phyloP scores from a whole-genome alignment of 169 alveolate species.

The Sarcocystis neurona region DNA sequence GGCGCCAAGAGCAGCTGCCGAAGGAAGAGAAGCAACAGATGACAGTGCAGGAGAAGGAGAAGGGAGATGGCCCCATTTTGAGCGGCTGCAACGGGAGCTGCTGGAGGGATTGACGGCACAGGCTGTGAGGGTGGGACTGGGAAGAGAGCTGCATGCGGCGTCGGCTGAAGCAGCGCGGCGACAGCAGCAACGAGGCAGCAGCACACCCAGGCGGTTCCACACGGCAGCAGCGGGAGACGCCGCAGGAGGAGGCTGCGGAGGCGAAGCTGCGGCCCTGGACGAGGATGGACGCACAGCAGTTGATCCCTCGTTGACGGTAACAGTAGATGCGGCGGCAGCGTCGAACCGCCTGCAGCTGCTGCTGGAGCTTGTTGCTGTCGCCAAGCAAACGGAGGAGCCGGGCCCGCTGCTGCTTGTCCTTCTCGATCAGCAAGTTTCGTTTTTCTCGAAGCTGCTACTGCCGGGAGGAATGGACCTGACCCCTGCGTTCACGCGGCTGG shows the following conservation, averaged over 20 bases:
- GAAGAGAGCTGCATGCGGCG: background rate
- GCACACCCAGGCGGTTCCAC: slow-evolving; percentile 21
- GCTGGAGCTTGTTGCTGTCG: slow-evolving; percentile 48
- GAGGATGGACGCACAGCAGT: background rate
- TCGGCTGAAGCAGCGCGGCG: slow-evolving; percentile 14
- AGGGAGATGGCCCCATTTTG: too few relatives aligned
- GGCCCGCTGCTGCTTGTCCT: slow-evolving; percentile 46
- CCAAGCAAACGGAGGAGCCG: slow-evolving; percentile 21
- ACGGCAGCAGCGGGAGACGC: background rate
- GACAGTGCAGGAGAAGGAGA: background rate
- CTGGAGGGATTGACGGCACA: slow-evolving; percentile 24
- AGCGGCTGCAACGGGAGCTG: slow-evolving; percentile 36
- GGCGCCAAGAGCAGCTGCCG: background rate
- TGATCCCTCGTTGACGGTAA: too few relatives aligned
- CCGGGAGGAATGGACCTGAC: too few relatives aligned
- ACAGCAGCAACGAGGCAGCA: slow-evolving; percentile 37
- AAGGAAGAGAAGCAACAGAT: background rate
- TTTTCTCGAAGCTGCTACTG: too few relatives aligned
- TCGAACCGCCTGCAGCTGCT: slow-evolving; percentile 44
- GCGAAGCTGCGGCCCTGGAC: background rate
- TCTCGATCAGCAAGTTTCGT: slow-evolving; percentile 54
- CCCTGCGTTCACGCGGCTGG: too few relatives aligned
- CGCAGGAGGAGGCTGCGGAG: background rate
- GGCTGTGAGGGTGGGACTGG: slow-evolving; percentile 31
- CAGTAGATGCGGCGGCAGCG: slow-evolving; percentile 34